A percentile compares a stretch with the other conserved stretches of the same genome.
These are phyloP conservation scores for Diaporthe vexans DNA, from an alignment of 2,329 filamentous ascomycete genomes.

Conservation along the genomic window DNA sequence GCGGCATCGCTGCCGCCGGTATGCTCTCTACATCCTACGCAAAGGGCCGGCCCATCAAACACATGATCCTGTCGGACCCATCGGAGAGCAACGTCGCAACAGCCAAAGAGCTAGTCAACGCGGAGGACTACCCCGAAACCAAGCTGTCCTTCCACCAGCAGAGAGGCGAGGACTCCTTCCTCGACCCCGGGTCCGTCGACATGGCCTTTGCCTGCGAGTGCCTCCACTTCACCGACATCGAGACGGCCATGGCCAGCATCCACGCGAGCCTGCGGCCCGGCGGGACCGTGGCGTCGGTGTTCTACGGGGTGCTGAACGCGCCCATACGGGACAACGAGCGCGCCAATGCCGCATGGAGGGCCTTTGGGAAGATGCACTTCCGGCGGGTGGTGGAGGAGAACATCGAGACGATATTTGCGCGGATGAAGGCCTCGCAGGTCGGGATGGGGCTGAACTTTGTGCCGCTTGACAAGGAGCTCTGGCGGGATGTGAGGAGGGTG, in stretches of 20 bases:
- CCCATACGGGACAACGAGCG: constrained; percentile 4
- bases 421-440: background rate
- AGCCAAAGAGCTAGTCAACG: constrained; percentile 5
- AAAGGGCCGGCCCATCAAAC: constrained; percentile 19
- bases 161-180: constrained; percentile 34
- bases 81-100: constrained; percentile 35
- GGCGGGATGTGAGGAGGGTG: constrained; percentile 15
- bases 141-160: constrained; percentile 29
- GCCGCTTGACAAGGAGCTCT: background rate
- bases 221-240: constrained; percentile 38
- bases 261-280: constrained; percentile 36
- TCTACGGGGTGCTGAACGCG: constrained; percentile 27
- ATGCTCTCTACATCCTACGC: constrained; percentile 22
- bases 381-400: background rate
- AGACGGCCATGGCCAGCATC: constrained; percentile 27
- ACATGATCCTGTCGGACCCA: constrained; percentile 39
- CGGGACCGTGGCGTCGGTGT: constrained; percentile 38
- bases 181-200: constrained; percentile 25
- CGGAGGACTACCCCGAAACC: constrained; percentile 13
- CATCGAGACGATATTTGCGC: background rate
- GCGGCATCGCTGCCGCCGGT: constrained; percentile 35
- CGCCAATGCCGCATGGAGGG: constrained; percentile 3
- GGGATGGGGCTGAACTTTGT: constrained; percentile 23
- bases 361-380: background rate
- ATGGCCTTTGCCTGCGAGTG: constrained; percentile 39